Conservation (phyloP, 352 stramenopile species). For the Plasmopara viticola region DNA sequence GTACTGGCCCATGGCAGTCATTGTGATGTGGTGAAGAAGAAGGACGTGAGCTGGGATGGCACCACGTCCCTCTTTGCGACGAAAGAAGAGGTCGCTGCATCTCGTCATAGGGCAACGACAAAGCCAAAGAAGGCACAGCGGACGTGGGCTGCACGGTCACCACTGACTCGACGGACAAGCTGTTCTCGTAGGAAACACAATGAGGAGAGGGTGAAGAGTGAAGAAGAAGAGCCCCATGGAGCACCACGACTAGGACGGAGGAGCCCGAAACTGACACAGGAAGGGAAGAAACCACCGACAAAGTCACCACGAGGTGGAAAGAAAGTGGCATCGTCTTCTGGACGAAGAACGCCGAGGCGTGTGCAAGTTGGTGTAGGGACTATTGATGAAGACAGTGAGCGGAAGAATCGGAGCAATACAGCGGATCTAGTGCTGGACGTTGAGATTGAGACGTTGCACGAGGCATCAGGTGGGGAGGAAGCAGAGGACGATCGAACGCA, state of each 20-base stretch:
- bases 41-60: conserved; percentile 49
- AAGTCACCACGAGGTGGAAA: conserved; percentile 9
- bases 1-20: conserved; percentile 51
- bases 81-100: conserved; percentile 7
- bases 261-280: conserved; percentile 12
- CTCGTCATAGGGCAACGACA: conserved; percentile 4
- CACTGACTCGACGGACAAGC: conserved; percentile 5
- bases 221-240: conserved; percentile 6
- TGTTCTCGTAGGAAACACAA: conserved; percentile 9
- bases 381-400: conserved; percentile 45
- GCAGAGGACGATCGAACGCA: conserved; percentile 3
- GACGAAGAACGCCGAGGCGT: conserved; percentile 13
- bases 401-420: conserved; percentile 28
- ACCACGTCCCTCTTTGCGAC: conserved; percentile 34
- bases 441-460: conserved; percentile 28
- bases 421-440: conserved; percentile 59
- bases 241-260: conserved; percentile 7
- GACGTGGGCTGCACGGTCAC: conserved; percentile 7
- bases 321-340: conserved; percentile 7
- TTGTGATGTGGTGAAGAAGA: conserved; percentile 22
- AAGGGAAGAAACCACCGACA: conserved; percentile 8
- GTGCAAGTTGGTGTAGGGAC: conserved; percentile 46
- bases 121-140: conserved; percentile 8
- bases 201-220: conserved; percentile 1
- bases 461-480: conserved; percentile 12